Conservation (phyloP, 2,329 filamentous ascomycete genomes). For the Neurospora sp. region DNA sequence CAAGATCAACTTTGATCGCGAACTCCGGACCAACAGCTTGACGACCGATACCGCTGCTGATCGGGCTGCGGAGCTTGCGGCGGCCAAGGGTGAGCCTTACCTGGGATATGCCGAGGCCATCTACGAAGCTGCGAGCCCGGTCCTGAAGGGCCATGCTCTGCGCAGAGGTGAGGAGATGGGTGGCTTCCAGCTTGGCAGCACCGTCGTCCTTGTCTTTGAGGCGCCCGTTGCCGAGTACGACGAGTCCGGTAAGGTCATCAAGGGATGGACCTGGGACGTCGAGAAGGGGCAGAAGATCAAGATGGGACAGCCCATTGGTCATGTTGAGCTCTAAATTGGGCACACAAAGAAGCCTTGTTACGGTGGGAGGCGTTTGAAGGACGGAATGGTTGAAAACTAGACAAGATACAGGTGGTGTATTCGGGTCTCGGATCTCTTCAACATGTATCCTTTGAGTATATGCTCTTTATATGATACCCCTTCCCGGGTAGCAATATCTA, state of each 20-base stretch:
- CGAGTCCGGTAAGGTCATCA: slow-evolving; percentile 42
- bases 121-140: slow-evolving; percentile 65
- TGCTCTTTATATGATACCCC: not conserved
- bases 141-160: slow-evolving; percentile 75
- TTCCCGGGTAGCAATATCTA: not conserved
- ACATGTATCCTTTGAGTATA: not conserved
- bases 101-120: slow-evolving; percentile 89
- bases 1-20: slow-evolving; percentile 91
- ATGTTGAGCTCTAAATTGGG: slow-evolving; percentile 39
- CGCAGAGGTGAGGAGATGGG: slow-evolving; percentile 93
- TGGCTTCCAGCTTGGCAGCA: slow-evolving; percentile 91
- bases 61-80: slow-evolving; percentile 69
- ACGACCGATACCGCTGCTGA: slow-evolving; percentile 89
- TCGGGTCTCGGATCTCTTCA: not conserved
- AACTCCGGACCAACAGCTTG: slow-evolving; percentile 85
- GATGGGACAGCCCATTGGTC: slow-evolving; percentile 78
- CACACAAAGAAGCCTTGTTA: not conserved
- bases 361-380: not conserved
- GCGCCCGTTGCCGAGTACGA: slow-evolving; percentile 61
- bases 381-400: not conserved
- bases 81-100: slow-evolving; percentile 67
- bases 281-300: slow-evolving; percentile 81
- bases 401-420: not conserved
- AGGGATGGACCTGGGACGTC: slow-evolving; percentile 77
- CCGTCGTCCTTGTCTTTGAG: slow-evolving; percentile 92